These are phyloP conservation scores for Rutstroemia sp. DNA, from an alignment of 2,329 filamentous ascomycete genomes.

Conservation along the genomic window DNA sequence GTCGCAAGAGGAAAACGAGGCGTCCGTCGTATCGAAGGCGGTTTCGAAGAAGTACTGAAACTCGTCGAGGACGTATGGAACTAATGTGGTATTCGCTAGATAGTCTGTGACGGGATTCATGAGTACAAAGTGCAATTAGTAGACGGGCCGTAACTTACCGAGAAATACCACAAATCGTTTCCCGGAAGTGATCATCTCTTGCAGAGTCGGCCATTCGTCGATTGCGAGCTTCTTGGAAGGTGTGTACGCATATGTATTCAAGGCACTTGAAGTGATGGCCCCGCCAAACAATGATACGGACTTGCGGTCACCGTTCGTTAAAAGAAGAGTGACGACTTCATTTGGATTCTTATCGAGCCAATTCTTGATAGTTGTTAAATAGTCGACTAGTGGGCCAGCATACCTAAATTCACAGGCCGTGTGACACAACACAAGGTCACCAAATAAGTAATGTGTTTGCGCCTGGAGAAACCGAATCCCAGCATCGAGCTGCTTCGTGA, in stretches of 20 bases:
- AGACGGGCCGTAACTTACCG: conserved; percentile 34
- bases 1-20: conserved; percentile 54
- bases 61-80: conserved; percentile 57
- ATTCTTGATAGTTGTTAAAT: conserved; percentile 46
- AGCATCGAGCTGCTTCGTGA: conserved; percentile 51
- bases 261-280: conserved; percentile 19
- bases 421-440: conserved; percentile 24
- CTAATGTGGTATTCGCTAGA: conserved; percentile 38
- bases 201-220: conserved; percentile 62
- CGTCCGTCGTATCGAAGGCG: conserved; percentile 46
- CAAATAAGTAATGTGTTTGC: conserved; percentile 34
- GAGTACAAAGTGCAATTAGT: neutral
- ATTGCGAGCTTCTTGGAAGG: conserved; percentile 31
- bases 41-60: conserved; percentile 68
- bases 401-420: conserved; percentile 29
- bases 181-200: conserved; percentile 52
- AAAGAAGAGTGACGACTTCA: conserved; percentile 56
- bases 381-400: conserved; percentile 47
- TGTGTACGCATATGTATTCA: conserved; percentile 23
- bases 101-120: conserved; percentile 45
- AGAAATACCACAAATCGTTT: conserved; percentile 66
- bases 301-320: conserved; percentile 55
- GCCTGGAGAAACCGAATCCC: conserved; percentile 61
- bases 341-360: conserved; percentile 53
- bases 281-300: conserved; percentile 45